phyloP scores from a whole-genome alignment of 768 basidiomycete genomes.

The Postia placenta region DNA sequence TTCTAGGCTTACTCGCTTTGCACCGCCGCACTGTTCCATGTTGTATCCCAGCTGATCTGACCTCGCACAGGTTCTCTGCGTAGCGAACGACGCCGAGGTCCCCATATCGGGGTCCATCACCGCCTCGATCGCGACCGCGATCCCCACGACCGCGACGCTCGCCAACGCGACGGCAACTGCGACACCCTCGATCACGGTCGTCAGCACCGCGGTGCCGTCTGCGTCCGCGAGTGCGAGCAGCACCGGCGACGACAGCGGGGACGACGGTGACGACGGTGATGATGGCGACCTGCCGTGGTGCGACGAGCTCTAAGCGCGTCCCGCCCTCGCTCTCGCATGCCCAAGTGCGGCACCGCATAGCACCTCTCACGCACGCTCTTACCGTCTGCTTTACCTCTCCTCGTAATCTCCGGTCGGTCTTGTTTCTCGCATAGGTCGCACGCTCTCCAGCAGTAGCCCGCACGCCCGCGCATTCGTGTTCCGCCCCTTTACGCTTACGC shows the following conservation, averaged over 20 bases:
- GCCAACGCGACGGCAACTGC: constrained; percentile 11
- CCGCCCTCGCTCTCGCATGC: neutral
- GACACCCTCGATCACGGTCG: constrained; percentile 25
- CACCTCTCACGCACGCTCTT: no score
- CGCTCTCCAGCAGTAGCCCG: no score
- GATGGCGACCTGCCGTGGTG: constrained; percentile 45
- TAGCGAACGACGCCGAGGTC: constrained; percentile 30
- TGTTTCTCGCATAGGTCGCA: no score
- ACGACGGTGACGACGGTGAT: constrained; percentile 22
- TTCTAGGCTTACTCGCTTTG: no score
- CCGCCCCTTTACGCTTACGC: no score
- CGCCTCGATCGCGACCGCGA: constrained; percentile 18
- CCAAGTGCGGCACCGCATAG: no score
- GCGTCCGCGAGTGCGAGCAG: constrained; percentile 12
- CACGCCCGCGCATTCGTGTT: no score
- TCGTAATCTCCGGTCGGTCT: no score
- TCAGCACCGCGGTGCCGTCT: constrained; percentile 14
- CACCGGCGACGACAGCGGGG: constrained; percentile 3
- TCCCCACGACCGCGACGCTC: constrained; percentile 9
- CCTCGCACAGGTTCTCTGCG: constrained; percentile 47
- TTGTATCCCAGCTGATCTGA: neutral
- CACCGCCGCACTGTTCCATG: neutral
- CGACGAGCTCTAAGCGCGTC: constrained; percentile 40
- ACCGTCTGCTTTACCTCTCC: no score
- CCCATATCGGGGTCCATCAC: constrained; percentile 24